These are phyloP conservation scores for Lactifluus subvellereus DNA, from an alignment of 768 basidiomycete genomes.

Conservation along the genomic window DNA sequence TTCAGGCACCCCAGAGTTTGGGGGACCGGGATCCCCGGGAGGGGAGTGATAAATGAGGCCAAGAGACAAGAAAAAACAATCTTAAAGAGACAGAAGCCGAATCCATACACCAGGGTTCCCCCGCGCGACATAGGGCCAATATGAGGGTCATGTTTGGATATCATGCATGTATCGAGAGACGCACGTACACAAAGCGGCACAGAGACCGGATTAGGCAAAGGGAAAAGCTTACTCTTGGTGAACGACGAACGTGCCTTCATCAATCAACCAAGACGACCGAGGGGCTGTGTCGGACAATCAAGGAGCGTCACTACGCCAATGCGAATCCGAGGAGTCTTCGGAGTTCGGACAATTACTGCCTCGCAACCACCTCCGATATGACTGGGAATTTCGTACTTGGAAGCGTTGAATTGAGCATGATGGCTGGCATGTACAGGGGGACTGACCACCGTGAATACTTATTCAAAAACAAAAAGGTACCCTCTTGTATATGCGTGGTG, in stretches of 20 bases:
- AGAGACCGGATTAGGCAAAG: background rate
- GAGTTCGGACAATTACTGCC: too few species aligned
- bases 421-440: too few species aligned
- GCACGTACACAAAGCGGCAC: background rate
- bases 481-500: too few species aligned
- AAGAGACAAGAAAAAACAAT: background rate
- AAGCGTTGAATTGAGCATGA: too few species aligned
- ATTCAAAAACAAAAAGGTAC: too few species aligned
- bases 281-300: too few species aligned
- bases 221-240: background rate
- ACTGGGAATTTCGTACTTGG: too few species aligned
- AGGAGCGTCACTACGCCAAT: too few species aligned
- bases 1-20: background rate
- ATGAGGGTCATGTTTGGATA: background rate
- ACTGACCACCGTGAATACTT: background rate
- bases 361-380: too few species aligned
- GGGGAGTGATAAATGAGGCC: background rate
- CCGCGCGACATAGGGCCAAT: background rate
- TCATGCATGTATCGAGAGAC: background rate
- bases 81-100: background rate
- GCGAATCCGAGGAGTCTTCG: too few species aligned
- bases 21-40: background rate
- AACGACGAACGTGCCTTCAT: background rate
- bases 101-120: background rate
- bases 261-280: too few species aligned